Percentiles rank a stretch among this genome's conserved stretches.
Evolutionary conservation across 306 rosid species (phyloP).

Genomic region (Delonix regia): DNA sequence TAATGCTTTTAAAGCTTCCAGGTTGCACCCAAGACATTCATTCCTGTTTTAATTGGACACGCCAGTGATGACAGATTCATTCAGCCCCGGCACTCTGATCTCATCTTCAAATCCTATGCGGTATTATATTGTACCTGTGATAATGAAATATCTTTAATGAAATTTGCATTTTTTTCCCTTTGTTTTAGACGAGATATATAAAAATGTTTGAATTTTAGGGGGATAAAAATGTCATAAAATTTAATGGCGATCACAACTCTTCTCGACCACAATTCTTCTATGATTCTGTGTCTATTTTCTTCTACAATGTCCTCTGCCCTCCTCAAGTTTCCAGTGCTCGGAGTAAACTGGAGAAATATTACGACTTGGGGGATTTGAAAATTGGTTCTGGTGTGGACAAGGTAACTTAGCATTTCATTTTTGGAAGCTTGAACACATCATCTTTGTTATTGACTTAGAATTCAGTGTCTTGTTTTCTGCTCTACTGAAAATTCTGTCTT

Average conservation of each 20-base stretch:
- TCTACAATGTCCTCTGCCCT: constrained; percentile 87
- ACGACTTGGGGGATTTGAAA: constrained; percentile 72
- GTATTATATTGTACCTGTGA: constrained; percentile 49
- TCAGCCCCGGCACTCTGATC: constrained; percentile 80
- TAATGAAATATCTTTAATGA: not conserved
- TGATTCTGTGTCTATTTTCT: constrained; percentile 89
- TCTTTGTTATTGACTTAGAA: constrained; percentile 15
- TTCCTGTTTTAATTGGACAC: constrained; percentile 96
- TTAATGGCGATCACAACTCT: constrained; percentile 96
- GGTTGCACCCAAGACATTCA: constrained; percentile 81
- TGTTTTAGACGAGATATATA: constrained; percentile 21
- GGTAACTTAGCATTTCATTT: constrained; percentile 53
- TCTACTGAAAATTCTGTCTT: constrained; percentile 16
- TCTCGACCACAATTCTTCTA: constrained; percentile 90
- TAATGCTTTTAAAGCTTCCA: constrained; percentile 46
- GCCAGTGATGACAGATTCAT: constrained; percentile 79
- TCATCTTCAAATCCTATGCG: constrained; percentile 69
- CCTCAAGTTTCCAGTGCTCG: constrained; percentile 61
- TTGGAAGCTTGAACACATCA: not conserved
- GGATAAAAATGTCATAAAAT: constrained; percentile 77
- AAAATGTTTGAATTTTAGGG: constrained; percentile 60
- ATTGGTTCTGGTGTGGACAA: constrained; percentile 65
- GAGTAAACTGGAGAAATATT: constrained; percentile 73
- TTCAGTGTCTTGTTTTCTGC: constrained; percentile 27
- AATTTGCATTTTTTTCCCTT: constrained; percentile 11